Evolutionary conservation across 306 rosid species (phyloP).

Genomic region (Potentilla sterilis): DNA sequence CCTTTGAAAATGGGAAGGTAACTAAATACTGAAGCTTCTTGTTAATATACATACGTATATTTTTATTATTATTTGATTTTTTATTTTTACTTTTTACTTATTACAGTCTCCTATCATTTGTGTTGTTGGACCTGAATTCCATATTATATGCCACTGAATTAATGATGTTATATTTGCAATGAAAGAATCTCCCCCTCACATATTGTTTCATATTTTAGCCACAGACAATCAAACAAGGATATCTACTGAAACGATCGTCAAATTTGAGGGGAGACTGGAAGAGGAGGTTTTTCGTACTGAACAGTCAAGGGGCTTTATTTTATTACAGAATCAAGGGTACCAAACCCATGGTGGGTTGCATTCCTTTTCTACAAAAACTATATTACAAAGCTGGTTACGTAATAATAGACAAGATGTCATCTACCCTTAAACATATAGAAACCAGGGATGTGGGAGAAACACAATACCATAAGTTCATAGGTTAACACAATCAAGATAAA

Average conservation of each 20-base stretch:
- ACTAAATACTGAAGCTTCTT: conserved; percentile 15
- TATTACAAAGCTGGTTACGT: not conserved
- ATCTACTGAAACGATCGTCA: conserved; percentile 87
- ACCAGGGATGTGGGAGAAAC: not conserved
- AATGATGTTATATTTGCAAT: not conserved
- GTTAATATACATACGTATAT: not conserved
- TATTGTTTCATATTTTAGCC: conserved; percentile 37
- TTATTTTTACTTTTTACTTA: not conserved
- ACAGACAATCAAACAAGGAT: conserved; percentile 81
- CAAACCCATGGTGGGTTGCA: conserved; percentile 67
- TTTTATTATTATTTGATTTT: not conserved
- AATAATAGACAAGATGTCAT: not conserved
- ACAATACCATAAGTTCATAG: not conserved
- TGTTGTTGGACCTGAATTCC: conserved; percentile 2
- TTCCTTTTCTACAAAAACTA: conserved; percentile 3
- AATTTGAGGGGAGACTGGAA: conserved; percentile 89
- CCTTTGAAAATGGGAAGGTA: conserved; percentile 74
- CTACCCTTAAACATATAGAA: not conserved
- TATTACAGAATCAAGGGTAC: conserved; percentile 72
- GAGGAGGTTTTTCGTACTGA: conserved; percentile 85
- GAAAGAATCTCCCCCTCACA: not conserved
- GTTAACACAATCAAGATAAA: not conserved
- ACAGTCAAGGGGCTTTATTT: conserved; percentile 65
- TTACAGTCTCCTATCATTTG: not conserved
- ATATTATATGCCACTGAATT: not conserved